Percentiles rank a stretch among this genome's conserved stretches.
Conservation (phyloP, 225 moss, liverwort and hornwort species). For the Rhytidiadelphus loreus region DNA sequence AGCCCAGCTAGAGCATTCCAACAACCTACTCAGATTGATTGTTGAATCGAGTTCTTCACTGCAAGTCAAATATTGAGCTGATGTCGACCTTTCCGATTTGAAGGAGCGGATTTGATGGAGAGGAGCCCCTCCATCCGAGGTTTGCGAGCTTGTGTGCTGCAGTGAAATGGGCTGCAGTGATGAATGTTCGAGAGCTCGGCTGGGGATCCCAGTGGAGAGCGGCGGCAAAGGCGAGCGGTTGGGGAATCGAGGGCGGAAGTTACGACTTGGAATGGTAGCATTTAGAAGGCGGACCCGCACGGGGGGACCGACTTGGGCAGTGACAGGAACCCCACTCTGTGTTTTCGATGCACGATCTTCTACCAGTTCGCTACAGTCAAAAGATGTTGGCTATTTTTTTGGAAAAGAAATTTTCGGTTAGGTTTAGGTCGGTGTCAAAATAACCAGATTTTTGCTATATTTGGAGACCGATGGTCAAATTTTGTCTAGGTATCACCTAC, state of each 20-base stretch:
- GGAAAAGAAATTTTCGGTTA: no score
- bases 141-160: background rate
- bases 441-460: rapidly evolving
- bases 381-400: background rate
- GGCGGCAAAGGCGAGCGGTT: background rate
- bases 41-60: background rate
- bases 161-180: background rate
- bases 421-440: background rate
- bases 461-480: background rate
- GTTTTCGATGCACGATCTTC: background rate
- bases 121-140: background rate
- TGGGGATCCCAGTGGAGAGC: background rate
- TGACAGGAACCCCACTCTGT: background rate
- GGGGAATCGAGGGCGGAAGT: background rate
- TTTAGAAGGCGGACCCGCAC: background rate
- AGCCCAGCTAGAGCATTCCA: background rate
- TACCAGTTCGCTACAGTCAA: background rate
- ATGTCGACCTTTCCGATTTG: no score
- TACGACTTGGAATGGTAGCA: background rate
- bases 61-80: background rate
- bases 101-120: background rate
- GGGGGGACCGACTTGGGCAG: background rate
- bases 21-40: no score
- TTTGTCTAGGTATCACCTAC: background rate
- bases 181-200: background rate